Evolutionary conservation across 2,329 filamentous ascomycete genomes (phyloP).

Genomic region (Penicillium sp.): DNA sequence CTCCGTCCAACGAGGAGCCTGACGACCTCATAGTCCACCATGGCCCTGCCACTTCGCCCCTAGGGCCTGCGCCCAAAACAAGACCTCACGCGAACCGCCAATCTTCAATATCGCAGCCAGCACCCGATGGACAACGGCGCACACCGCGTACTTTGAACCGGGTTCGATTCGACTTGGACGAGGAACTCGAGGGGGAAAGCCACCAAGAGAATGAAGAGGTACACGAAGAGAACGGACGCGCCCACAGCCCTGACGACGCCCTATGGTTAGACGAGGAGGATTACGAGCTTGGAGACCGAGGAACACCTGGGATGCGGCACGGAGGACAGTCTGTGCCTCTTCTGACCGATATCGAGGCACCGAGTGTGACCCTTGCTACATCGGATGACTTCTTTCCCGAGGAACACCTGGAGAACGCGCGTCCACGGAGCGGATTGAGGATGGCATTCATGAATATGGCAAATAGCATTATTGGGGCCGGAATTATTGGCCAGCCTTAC

Average conservation of each 20-base stretch:
- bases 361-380: conserved; percentile 70
- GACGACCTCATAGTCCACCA: conserved; percentile 29
- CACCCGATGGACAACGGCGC: conserved; percentile 41
- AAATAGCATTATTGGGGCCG: conserved; percentile 87
- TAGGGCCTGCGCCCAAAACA: conserved; percentile 16
- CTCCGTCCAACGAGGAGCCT: conserved; percentile 29
- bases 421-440: conserved; percentile 80
- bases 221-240: conserved; percentile 32
- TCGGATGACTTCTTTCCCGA: conserved; percentile 57
- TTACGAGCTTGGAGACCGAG: conserved; percentile 51
- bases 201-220: conserved; percentile 22
- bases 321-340: conserved; percentile 63
- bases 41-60: conserved; percentile 21
- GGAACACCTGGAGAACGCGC: conserved; percentile 59
- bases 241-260: conserved; percentile 28
- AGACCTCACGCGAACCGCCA: conserved; percentile 32
- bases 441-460: conserved; percentile 99
- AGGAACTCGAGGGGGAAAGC: conserved; percentile 17
- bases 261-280: conserved; percentile 61
- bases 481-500: conserved; percentile 83
- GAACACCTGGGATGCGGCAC: conserved; percentile 38
- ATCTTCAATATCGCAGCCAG: conserved; percentile 43
- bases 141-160: conserved; percentile 66
- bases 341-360: conserved; percentile 79
- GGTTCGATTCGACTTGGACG: conserved; percentile 68